Evolutionary conservation across 139 green algal genomes (phyloP), one percentile per base, ranked within the genome.

Genomic region (Chlorella sp.): DNA sequence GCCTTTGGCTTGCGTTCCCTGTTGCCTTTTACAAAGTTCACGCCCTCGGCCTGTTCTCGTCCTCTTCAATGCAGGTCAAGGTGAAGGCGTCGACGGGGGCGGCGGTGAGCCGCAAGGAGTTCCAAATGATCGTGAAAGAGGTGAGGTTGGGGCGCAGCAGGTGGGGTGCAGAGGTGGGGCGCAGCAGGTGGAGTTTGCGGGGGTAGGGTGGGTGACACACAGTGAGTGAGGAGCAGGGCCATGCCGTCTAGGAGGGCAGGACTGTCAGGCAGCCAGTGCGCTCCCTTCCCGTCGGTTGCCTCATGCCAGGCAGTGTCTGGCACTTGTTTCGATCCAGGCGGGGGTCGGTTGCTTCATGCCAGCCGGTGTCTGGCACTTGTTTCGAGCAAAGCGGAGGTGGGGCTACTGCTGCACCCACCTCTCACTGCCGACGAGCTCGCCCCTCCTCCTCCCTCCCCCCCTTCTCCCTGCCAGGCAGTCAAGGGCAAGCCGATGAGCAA

Each of bases 401-500:
- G 48, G 48, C 48, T 57, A 9, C 48, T 57, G 48, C 48, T 57
- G 48, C 48, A 57, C 7, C 48, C 48, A 57, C 48, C 48, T 9
- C 9, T 16, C 48, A 57, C 5, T n/a, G 9, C 48, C 48, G 48
- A 5, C 48, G 9, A 57, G 48, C 9, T 1, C 75, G 5, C 36
- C 28, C 1, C 2, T 24, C 57, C n/a, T 16, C 19, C 37, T 22
- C 19, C 16, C 76, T 37, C 76, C 37, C 11, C 3, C 18, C 76
- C 34, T 19, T 24, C 1, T 24, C 18, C 26, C 75, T 22, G 26
- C 26, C 69, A 78, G 39, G 82, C 85, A n/a, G 81, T 94, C 26
- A 53, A 71, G 24, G 84, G 85, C 40, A 81, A 81, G 32, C 88
- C 80, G n/a, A 90, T 94, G 73, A 79, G 36, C 18, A 39, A 77